Evolutionary conservation across 2,329 filamentous ascomycete genomes (phyloP), one percentile per base, ranked within the genome.

Genomic region (Botrytis fabae): DNA sequence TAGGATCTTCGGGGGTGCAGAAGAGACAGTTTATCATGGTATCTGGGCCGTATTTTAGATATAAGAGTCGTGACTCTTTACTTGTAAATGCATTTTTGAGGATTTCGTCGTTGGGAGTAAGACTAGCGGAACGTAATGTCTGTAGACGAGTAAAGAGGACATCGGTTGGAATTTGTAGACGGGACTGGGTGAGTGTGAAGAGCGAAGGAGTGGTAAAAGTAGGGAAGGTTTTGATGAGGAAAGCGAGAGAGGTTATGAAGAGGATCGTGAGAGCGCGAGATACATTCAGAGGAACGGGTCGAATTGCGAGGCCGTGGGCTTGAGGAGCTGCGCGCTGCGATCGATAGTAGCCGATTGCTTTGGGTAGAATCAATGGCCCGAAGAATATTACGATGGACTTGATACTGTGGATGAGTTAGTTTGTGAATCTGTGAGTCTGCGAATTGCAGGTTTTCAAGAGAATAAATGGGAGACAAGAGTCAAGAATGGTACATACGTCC

Each of bases 111-210:
- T 81, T 74, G 0, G 83, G 75, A 0, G 88, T 91, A 3, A 93
- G 85, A 16, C 77, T 76, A 59, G 78, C 25, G 0, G 86, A 84
- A 0, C 91, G 87, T 1, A 91, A 80, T 2, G 86, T 81, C 6
- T 86, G 82, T 16, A 98, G 86, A 25, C 95, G 92, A 74, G 88
- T 89, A 82, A 97, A 96, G 74, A 98, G 87, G 48, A 97, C 91
- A 80, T 95, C 93, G 60, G 89, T 91, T n/a, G 94, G 91, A 60
- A 93, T 95, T 79, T 94, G 92, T 28, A 98, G 89, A 48, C 95
- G 93, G 69, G 93, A 96, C 73, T 90, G 86, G 1, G 95, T 98
- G 28, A 85, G 82, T 44, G 82, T 80, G 85, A 98, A 97, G 81
- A 98, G 85, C 83, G 98, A 98, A 80, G 93, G 90, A 7, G 93